Evolutionary conservation across 768 basidiomycete genomes (phyloP).

Genomic region (Collybia sordida): DNA sequence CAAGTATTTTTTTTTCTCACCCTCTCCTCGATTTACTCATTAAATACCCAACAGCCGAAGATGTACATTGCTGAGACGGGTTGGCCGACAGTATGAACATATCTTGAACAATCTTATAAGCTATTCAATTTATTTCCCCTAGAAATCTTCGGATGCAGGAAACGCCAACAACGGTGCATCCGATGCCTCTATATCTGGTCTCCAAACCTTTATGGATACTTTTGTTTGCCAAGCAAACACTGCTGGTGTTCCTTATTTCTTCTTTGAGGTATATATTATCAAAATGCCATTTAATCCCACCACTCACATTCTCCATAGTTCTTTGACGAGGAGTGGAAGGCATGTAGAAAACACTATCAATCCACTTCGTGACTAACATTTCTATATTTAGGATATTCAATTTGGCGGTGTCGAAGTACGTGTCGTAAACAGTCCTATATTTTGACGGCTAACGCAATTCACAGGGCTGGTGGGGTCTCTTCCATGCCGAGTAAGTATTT

Average conservation of each 20-base stretch:
- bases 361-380: background rate
- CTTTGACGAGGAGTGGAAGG: conserved; percentile 85
- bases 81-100: conserved; percentile 58
- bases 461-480: conserved; percentile 48
- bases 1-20: conserved; percentile 26
- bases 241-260: conserved; percentile 82
- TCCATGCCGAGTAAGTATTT: conserved; percentile 40
- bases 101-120: background rate
- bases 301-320: conserved; percentile 37
- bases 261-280: conserved; percentile 61
- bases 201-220: conserved; percentile 79
- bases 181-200: conserved; percentile 54
- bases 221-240: conserved; percentile 89
- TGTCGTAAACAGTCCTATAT: background rate
- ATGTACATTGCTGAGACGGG: conserved; percentile 96
- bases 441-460: background rate
- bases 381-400: conserved; percentile 38
- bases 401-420: conserved; percentile 76
- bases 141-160: conserved; percentile 57
- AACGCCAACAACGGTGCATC: conserved; percentile 69
- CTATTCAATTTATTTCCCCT: background rate
- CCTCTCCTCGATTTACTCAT: background rate
- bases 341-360: conserved; percentile 18
- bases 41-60: conserved; percentile 40
- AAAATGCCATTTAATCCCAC: background rate